Base-by-base conservation (phyloP, 495 filamentous ascomycete species). In the Neurospora discreta region DNA sequence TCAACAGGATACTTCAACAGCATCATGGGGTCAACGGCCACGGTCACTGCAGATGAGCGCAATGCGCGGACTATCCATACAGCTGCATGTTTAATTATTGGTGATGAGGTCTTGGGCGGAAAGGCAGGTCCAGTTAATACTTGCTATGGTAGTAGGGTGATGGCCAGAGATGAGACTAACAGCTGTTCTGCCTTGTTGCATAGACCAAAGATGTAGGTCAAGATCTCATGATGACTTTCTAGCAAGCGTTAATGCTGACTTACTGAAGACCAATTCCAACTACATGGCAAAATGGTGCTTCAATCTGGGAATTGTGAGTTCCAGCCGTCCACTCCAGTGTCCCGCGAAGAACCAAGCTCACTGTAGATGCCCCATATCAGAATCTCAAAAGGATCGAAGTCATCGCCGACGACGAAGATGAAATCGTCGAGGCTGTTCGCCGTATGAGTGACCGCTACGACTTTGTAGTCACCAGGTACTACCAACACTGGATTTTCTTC, bases 271-370 rank as follows among this genome's bases (percentile, higher is more conserved):
- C 42, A 99, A 99, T 81, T 97, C 94, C 26, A 84, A 92, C 15
- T 97, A 88, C 81, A 87, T 98, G 77, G 94, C 95, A 60, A 95
- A 93, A 78, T 98, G 89, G 85, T 98, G 95, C 81, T 99, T 99
- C 81, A 85, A 85, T 11, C 85, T 97, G 39, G 95, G 95, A 39
- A 95, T 98, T 71, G 86, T 87, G 81, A 65, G 81, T 72, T 3
- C 9, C 15, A 9, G 2, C 2, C 10, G 11, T 30, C n/a, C 43
- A 4, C n/a, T 20, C 43, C 38, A 68, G 5, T 18, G n/a, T 26
- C 46, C 11, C 42, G 4, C 10, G 39, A 44, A n/a, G 10, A 16
- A 26, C 11, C 23, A 15, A 20, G 15, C 60, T 74, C 18, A 74
- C 68, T 9, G 15, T 16, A 26, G 23, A 69, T 26, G 9, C 39